Evolutionary conservation across 805 yeast genomes (phyloP).

Genomic region (Clavispora phyllophila): DNA sequence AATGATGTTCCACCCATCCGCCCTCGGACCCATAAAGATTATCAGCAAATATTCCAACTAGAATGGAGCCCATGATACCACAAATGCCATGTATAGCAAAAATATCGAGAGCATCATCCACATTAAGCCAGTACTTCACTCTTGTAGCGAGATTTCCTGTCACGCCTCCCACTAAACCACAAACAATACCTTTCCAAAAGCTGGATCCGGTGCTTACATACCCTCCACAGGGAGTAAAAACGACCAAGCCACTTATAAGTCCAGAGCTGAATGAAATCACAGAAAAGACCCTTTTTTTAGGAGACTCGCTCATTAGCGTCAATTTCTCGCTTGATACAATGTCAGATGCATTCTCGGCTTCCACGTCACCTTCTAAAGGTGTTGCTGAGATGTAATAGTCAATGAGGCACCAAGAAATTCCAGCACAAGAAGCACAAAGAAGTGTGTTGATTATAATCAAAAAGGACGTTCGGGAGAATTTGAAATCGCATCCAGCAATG

Average conservation of each 20-base stretch:
- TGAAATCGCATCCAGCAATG: slow-evolving; percentile 39
- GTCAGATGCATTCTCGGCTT: not conserved
- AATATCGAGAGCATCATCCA: slow-evolving; percentile 41
- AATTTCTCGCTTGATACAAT: not conserved
- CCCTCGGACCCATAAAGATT: slow-evolving; percentile 27
- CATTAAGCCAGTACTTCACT: slow-evolving; percentile 31
- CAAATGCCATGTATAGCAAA: slow-evolving; percentile 42
- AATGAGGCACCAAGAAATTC: slow-evolving; percentile 31
- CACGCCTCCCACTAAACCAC: slow-evolving; percentile 35
- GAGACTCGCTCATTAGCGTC: not conserved
- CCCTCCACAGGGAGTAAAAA: slow-evolving; percentile 41
- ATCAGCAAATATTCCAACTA: slow-evolving; percentile 39
- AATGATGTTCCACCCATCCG: slow-evolving; percentile 38
- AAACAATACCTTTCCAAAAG: slow-evolving; percentile 38
- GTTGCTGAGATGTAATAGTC: slow-evolving; percentile 37
- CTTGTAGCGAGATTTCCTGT: slow-evolving; percentile 35
- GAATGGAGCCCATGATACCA: slow-evolving; percentile 35
- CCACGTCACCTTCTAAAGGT: slow-evolving; percentile 26
- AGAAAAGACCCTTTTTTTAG: slow-evolving; percentile 16
- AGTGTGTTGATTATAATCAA: slow-evolving; percentile 29
- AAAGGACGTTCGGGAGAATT: slow-evolving; percentile 28
- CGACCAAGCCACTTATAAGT: slow-evolving; percentile 37
- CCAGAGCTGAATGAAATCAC: slow-evolving; percentile 38
- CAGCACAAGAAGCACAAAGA: slow-evolving; percentile 31
- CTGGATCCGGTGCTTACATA: slow-evolving; percentile 29